These are phyloP conservation scores for Jacaranda mimosifolia DNA, from an alignment of 257 asterid species.

Conservation along the genomic window DNA sequence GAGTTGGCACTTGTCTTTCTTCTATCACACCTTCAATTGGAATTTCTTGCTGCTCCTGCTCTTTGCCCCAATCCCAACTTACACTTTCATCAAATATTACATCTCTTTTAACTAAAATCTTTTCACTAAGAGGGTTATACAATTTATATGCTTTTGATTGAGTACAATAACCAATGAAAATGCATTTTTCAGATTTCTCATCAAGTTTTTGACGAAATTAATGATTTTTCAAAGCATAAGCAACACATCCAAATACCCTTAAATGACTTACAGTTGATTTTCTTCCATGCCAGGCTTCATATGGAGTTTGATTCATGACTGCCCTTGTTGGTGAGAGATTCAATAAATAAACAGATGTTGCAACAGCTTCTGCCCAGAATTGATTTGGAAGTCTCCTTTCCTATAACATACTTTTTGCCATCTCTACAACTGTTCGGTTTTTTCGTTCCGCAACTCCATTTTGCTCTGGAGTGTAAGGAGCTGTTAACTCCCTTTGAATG, in stretches of 20 bases:
- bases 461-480: constrained; percentile 31
- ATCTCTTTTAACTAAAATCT: constrained; percentile 4
- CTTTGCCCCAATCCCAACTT: not conserved
- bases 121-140: constrained; percentile 8
- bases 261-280: constrained; percentile 7
- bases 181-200: constrained; percentile 7
- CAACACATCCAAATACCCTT: constrained; percentile 17
- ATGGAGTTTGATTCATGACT: not conserved
- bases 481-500: too few species aligned
- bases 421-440: constrained; percentile 33
- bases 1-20: not conserved
- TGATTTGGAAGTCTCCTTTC: not conserved
- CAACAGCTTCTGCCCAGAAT: constrained; percentile 31
- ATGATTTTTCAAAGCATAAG: constrained; percentile 21
- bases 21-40: too few species aligned
- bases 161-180: constrained; percentile 25
- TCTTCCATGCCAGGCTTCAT: constrained; percentile 24
- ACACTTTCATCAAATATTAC: constrained; percentile 4
- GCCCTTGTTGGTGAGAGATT: constrained; percentile 26
- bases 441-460: constrained; percentile 33
- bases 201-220: not conserved
- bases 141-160: constrained; percentile 33
- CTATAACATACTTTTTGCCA: constrained; percentile 24
- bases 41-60: not conserved
- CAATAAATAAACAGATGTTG: not conserved